Percentiles rank a stretch among this genome's conserved stretches.
These are phyloP conservation scores for Huiozyma naganishii DNA, from an alignment of 805 yeast species.

Conservation along the genomic window DNA sequence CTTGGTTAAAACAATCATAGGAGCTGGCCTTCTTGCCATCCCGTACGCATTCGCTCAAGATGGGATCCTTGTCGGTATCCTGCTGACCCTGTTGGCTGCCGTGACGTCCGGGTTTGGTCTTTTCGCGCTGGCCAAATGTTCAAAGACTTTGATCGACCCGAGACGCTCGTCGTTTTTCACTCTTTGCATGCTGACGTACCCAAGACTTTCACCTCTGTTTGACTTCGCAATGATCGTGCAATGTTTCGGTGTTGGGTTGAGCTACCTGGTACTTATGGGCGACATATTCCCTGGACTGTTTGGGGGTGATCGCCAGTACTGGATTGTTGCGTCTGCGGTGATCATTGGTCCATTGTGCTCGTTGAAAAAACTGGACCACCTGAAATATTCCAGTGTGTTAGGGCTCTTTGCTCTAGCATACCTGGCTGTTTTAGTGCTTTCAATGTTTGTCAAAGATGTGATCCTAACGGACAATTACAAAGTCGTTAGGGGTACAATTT, in stretches of 20 bases:
- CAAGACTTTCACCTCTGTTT: constrained; percentile 56
- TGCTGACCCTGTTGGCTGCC: constrained; percentile 51
- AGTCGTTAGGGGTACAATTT: constrained; percentile 34
- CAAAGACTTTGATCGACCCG: constrained; percentile 44
- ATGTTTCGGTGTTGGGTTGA: constrained; percentile 68
- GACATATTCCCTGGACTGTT: constrained; percentile 60
- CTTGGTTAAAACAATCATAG: constrained; percentile 66
- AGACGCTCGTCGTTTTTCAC: constrained; percentile 59
- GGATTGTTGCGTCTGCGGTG: constrained; percentile 39
- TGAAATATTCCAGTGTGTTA: constrained; percentile 60
- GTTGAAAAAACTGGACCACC: constrained; percentile 51
- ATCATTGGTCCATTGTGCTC: constrained; percentile 56
- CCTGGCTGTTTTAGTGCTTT: constrained; percentile 32
- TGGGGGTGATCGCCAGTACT: constrained; percentile 32
- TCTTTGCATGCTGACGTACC: constrained; percentile 61
- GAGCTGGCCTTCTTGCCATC: constrained; percentile 66
- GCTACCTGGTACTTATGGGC: constrained; percentile 65
- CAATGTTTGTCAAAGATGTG: constrained; percentile 39
- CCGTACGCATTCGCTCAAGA: constrained; percentile 61
- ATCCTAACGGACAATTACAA: constrained; percentile 26
- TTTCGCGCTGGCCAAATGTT: constrained; percentile 47
- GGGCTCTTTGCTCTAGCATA: constrained; percentile 60
- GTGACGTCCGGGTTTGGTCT: constrained; percentile 58
- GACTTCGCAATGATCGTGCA: constrained; percentile 67
- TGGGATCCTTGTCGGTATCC: constrained; percentile 48